phyloP scores from a whole-genome alignment of 805 yeast species.

The Saccharomycopsis javanensis region DNA sequence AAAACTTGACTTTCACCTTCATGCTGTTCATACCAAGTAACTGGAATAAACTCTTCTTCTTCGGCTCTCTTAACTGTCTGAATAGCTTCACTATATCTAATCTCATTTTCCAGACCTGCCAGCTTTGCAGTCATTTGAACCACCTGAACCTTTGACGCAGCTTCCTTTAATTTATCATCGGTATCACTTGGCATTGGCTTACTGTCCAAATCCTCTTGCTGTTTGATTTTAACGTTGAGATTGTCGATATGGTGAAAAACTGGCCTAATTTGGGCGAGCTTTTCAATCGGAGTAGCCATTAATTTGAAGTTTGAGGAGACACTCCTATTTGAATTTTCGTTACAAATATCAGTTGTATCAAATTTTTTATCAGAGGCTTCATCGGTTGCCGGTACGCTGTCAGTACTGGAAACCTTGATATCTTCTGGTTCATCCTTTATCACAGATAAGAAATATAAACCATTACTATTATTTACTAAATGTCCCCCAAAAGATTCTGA shows the following conservation, averaged over 20 bases:
- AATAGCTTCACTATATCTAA: slow-evolving; percentile 60
- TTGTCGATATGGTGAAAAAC: slow-evolving; percentile 71
- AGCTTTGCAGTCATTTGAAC: slow-evolving; percentile 72
- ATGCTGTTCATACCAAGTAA: slow-evolving; percentile 38
- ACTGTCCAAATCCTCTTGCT: slow-evolving; percentile 33
- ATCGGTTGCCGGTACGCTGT: background rate
- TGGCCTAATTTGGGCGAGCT: slow-evolving; percentile 73
- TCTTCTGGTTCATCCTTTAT: slow-evolving; percentile 1
- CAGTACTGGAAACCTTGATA: background rate
- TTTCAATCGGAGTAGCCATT: slow-evolving; percentile 54
- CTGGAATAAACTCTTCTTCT: slow-evolving; percentile 41
- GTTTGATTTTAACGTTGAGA: slow-evolving; percentile 35
- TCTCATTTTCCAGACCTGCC: slow-evolving; percentile 44
- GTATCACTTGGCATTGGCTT: slow-evolving; percentile 26
- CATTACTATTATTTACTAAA: slow-evolving; percentile 38
- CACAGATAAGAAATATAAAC: slow-evolving; percentile 37
- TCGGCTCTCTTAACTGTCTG: slow-evolving; percentile 52
- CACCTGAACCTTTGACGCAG: slow-evolving; percentile 35
- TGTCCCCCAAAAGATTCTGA: slow-evolving; percentile 67
- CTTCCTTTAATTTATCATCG: slow-evolving; percentile 7
- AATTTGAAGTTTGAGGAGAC: slow-evolving; percentile 39
- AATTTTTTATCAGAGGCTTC: background rate
- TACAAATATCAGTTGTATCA: background rate
- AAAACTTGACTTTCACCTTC: slow-evolving; percentile 25
- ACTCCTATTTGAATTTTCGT: slow-evolving; percentile 20